phyloP scores from a whole-genome alignment of 192 early-diverging fungal genomes.

The Coemansia sp. region DNA sequence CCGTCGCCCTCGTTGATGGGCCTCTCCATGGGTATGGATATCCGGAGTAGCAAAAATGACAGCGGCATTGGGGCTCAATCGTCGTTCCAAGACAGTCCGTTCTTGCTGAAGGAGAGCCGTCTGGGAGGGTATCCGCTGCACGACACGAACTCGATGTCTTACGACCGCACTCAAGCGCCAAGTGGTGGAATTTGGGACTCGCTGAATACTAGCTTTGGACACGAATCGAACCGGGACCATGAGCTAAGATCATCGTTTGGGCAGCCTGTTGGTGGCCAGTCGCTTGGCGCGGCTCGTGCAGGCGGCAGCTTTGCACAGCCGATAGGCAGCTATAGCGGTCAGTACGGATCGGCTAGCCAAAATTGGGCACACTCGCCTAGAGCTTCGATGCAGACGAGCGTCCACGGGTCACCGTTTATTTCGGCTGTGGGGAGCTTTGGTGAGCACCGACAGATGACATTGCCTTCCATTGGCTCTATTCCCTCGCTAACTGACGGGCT shows the following conservation, averaged over 20 bases:
- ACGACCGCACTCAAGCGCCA: constrained; percentile 10
- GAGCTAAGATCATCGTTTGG: constrained; percentile 14
- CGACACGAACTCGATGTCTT: constrained; percentile 23
- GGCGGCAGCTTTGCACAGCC: constrained; percentile 20
- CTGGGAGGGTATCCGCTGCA: constrained; percentile 35
- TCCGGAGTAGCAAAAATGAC: not conserved
- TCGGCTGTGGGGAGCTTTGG: constrained; percentile 24
- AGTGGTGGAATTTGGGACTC: constrained; percentile 33
- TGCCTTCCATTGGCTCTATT: constrained; percentile 11
- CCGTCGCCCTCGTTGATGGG: constrained; percentile 32
- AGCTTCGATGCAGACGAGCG: constrained; percentile 12
- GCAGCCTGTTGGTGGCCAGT: constrained; percentile 11
- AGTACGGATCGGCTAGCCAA: constrained; percentile 14
- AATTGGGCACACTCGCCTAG: constrained; percentile 23
- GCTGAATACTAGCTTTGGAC: constrained; percentile 12
- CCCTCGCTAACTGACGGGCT: constrained; percentile 16
- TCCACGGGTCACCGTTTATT: constrained; percentile 29
- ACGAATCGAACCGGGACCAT: constrained; percentile 8
- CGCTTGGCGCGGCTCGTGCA: not conserved
- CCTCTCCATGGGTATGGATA: constrained; percentile 25
- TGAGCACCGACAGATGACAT: constrained; percentile 16
- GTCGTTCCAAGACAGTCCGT: constrained; percentile 26
- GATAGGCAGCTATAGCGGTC: constrained; percentile 17
- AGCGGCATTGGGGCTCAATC: constrained; percentile 5
- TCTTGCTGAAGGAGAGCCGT: constrained; percentile 25